Conservation (phyloP, 306 rosid genomes). For the Acacia confusa region DNA sequence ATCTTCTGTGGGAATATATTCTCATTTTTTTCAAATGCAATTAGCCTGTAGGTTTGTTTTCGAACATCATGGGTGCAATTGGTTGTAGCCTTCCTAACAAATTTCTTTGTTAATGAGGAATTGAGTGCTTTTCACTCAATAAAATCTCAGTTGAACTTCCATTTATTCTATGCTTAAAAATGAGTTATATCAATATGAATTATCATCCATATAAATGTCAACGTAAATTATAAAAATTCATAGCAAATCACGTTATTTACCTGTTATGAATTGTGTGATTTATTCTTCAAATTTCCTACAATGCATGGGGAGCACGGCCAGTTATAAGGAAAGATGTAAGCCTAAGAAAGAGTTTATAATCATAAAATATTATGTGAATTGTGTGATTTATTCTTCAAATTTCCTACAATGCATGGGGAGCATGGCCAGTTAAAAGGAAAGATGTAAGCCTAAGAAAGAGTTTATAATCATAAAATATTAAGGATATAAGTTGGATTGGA, state of each 20-base stretch:
- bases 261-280: not conserved
- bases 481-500: not conserved
- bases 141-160: not conserved
- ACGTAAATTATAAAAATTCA: not conserved
- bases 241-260: not conserved
- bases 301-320: not conserved
- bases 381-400: not conserved
- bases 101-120: not conserved
- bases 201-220: not conserved
- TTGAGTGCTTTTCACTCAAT: not conserved
- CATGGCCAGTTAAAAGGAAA: not conserved
- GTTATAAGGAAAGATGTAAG: not conserved
- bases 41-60: not conserved
- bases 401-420: not conserved
- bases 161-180: not conserved
- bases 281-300: not conserved
- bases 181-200: not conserved
- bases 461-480: not conserved
- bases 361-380: not conserved
- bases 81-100: not conserved
- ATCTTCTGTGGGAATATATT: conserved; percentile 7
- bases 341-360: not conserved
- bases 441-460: not conserved
- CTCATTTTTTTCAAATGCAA: not conserved
- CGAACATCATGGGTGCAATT: not conserved